phyloP scores from a whole-genome alignment of 148 eudicot species.

The Bassia scoparia region DNA sequence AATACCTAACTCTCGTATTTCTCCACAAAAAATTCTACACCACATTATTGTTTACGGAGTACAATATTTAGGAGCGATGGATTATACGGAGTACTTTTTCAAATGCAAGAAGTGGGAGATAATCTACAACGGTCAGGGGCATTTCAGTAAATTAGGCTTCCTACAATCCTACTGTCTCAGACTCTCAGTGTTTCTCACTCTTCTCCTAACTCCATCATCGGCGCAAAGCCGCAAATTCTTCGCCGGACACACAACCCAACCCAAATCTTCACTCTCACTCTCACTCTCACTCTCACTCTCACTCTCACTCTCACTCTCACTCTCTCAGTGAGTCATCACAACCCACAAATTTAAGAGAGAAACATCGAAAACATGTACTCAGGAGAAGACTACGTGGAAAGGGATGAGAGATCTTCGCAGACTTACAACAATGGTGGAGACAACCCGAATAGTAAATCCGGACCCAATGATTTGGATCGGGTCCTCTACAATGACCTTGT shows the following conservation, averaged over 20 bases:
- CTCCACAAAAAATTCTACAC: too few relatives aligned
- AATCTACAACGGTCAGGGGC: not conserved
- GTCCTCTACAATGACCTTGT: constrained; percentile 60
- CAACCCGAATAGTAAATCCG: constrained; percentile 12
- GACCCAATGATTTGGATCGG: constrained; percentile 43
- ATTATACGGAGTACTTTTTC: too few relatives aligned
- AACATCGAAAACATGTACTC: constrained; percentile 14
- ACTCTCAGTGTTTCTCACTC: not conserved
- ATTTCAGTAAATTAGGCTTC: not conserved
- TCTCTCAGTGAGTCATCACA: not conserved
- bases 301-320: not conserved
- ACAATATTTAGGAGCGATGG: too few relatives aligned
- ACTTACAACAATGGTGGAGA: constrained; percentile 20
- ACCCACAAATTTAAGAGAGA: not conserved
- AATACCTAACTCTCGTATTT: too few relatives aligned
- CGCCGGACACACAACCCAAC: not conserved
- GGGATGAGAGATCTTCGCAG: constrained; percentile 16
- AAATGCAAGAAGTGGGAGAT: constrained; percentile 4
- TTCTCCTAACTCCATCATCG: not conserved
- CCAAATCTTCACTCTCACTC: not conserved
- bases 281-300: too few relatives aligned
- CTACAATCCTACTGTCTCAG: too few relatives aligned
- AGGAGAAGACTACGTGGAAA: constrained; percentile 19
- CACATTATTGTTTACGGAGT: too few relatives aligned
- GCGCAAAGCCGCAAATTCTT: not conserved